phyloP scores from a whole-genome alignment of 1,284 basidiomycete species.

The Ustilago hordei region DNA sequence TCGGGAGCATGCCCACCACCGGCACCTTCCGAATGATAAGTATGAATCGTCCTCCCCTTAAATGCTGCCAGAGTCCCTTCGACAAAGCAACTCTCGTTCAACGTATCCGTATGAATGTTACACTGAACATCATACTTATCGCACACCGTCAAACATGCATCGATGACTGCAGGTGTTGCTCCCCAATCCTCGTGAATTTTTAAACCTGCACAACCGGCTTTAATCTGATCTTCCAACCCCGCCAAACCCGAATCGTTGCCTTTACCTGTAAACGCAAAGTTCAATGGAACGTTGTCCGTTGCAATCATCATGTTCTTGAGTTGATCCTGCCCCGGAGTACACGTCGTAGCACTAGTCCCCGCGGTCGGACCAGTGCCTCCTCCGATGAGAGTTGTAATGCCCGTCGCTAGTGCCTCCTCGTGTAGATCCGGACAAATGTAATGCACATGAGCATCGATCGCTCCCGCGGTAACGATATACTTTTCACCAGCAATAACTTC shows the following conservation, averaged over 20 bases:
- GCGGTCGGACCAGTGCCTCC: constrained; percentile 87
- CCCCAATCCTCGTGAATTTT: constrained; percentile 99
- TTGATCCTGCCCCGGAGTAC: constrained; percentile 76
- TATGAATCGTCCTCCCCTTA: constrained; percentile 91
- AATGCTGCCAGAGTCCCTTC: constrained; percentile 94
- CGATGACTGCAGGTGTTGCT: constrained; percentile 85
- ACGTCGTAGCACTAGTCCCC: constrained; percentile 92
- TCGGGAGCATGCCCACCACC: constrained; percentile 94
- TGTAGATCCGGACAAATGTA: constrained; percentile 94
- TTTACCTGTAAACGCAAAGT: constrained; percentile 82
- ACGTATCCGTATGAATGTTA: constrained; percentile 96
- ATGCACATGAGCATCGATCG: constrained; percentile 83
- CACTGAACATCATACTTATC: constrained; percentile 97
- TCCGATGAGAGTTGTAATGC: constrained; percentile 71
- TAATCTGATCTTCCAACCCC: constrained; percentile 82
- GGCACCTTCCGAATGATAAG: constrained; percentile 71
- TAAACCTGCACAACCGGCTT: constrained; percentile 88
- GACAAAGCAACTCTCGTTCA: constrained; percentile 78
- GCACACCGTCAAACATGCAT: constrained; percentile 80
- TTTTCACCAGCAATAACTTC: constrained; percentile 91
- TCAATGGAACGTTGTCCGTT: constrained; percentile 88
- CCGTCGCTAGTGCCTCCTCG: constrained; percentile 73
- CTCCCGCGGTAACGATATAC: constrained; percentile 91
- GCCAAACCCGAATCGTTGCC: constrained; percentile 87
- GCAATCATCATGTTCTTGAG: constrained; percentile 70